These are phyloP conservation scores for Pseudocercospora musae DNA, from an alignment of 2,329 filamentous ascomycete species.

Conservation along the genomic window DNA sequence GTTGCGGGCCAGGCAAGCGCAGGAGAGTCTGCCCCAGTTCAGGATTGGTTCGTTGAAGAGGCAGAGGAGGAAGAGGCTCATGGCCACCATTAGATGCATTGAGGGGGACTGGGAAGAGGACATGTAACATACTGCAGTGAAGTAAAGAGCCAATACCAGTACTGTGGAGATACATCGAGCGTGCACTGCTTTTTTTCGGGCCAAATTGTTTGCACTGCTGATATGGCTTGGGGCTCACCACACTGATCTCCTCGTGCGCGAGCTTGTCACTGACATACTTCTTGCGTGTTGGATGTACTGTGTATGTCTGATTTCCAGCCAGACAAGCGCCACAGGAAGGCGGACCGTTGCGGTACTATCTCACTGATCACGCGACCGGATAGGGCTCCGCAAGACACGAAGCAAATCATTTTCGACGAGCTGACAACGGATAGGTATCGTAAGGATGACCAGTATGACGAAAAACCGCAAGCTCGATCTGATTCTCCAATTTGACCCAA, in stretches of 20 bases:
- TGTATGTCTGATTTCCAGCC: too few relatives aligned
- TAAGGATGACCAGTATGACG: too few relatives aligned
- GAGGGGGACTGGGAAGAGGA: not conserved
- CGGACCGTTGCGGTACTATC: too few relatives aligned
- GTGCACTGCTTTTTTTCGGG: not conserved
- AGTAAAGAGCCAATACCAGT: slow-evolving; percentile 16
- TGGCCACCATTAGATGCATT: slow-evolving; percentile 9
- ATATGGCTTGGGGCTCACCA: not conserved
- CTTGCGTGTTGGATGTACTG: too few relatives aligned
- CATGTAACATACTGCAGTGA: slow-evolving; percentile 16
- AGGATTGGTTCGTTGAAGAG: slow-evolving; percentile 59
- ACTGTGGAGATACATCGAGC: not conserved
- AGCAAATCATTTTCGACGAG: too few relatives aligned
- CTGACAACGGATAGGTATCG: too few relatives aligned
- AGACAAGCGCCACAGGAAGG: too few relatives aligned
- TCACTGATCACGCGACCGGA: too few relatives aligned
- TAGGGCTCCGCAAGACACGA: too few relatives aligned
- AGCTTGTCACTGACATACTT: too few relatives aligned
- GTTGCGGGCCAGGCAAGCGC: slow-evolving; percentile 75
- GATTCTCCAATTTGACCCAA: too few relatives aligned
- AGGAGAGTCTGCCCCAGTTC: slow-evolving; percentile 57
- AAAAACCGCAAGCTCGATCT: too few relatives aligned
- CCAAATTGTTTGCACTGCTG: not conserved
- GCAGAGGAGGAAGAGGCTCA: slow-evolving; percentile 14
- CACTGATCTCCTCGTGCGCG: not conserved